Conservation (phyloP, 2,329 filamentous ascomycete genomes). For the Claviceps purpurea region DNA sequence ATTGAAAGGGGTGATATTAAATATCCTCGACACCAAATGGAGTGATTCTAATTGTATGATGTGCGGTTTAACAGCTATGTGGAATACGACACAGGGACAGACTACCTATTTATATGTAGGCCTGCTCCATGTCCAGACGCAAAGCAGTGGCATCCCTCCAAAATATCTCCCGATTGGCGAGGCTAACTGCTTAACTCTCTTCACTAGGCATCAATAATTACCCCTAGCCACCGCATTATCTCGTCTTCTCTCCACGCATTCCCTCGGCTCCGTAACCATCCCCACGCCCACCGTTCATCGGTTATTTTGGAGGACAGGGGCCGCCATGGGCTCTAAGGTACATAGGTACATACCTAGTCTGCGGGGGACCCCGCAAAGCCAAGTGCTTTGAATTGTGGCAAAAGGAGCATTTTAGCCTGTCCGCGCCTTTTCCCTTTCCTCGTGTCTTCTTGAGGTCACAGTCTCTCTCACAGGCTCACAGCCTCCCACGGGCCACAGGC, state of each 20-base stretch:
- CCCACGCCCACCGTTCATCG: neutral
- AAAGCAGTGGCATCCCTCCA: neutral
- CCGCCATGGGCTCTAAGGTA: neutral
- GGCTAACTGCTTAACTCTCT: neutral
- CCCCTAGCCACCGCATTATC: no score
- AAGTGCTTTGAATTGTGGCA: neutral
- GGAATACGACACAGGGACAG: neutral
- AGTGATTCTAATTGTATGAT: neutral
- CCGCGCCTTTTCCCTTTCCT: neutral
- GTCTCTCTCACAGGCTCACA: no score
- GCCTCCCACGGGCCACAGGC: no score
- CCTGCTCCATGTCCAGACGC: neutral
- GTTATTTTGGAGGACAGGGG: neutral
- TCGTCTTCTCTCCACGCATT: no score
- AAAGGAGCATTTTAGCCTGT: constrained; percentile 2
- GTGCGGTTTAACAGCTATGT: neutral
- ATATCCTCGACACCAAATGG: no score
- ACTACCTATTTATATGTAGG: neutral
- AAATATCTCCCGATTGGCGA: neutral
- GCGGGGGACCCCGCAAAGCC: neutral
- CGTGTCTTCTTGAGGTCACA: neutral
- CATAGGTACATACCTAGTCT: no score
- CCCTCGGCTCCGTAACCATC: no score
- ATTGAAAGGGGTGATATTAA: no score
- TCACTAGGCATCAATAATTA: no score